Conservation (phyloP, 2,329 filamentous ascomycete genomes). For the Coniella vitis region DNA sequence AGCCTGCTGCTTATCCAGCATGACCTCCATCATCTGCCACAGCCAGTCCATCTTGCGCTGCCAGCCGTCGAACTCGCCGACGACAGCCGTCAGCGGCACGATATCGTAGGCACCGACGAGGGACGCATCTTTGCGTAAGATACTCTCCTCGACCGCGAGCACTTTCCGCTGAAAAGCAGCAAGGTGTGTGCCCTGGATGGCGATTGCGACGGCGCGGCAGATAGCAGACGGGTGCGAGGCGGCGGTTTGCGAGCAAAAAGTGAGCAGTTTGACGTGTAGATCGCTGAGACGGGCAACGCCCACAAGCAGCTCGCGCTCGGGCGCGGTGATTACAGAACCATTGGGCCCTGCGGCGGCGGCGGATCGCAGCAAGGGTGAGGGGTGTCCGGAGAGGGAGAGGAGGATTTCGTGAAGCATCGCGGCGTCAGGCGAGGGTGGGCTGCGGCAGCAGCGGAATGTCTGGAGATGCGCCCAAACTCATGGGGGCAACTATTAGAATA, state of each 20-base stretch:
- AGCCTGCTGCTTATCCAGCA: conserved; percentile 37
- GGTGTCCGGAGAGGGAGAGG: conserved; percentile 89
- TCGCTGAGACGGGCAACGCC: conserved; percentile 71
- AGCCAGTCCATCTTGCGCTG: conserved; percentile 80
- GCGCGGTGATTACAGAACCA: conserved; percentile 56
- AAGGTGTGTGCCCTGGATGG: conserved; percentile 69
- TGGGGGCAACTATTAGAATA: conserved; percentile 4
- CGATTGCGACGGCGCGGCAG: conserved; percentile 78
- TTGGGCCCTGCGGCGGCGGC: conserved; percentile 37
- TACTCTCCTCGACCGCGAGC: conserved; percentile 72
- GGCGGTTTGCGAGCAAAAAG: conserved; percentile 59
- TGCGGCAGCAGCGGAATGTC: neutral
- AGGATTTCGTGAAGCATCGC: conserved; percentile 97
- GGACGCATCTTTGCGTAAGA: conserved; percentile 68
- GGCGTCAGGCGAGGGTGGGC: conserved; percentile 4
- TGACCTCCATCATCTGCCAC: conserved; percentile 64
- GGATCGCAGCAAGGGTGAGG: conserved; percentile 73
- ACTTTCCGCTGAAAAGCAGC: conserved; percentile 77
- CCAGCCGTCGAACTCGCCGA: conserved; percentile 84
- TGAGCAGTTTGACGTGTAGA: conserved; percentile 66
- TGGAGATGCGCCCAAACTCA: neutral
- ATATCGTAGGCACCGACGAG: conserved; percentile 90
- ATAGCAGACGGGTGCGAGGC: conserved; percentile 70
- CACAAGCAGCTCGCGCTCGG: conserved; percentile 75
- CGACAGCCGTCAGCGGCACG: conserved; percentile 79